phyloP scores from a whole-genome alignment of 78 protist species.

The Protostelium mycophagum region DNA sequence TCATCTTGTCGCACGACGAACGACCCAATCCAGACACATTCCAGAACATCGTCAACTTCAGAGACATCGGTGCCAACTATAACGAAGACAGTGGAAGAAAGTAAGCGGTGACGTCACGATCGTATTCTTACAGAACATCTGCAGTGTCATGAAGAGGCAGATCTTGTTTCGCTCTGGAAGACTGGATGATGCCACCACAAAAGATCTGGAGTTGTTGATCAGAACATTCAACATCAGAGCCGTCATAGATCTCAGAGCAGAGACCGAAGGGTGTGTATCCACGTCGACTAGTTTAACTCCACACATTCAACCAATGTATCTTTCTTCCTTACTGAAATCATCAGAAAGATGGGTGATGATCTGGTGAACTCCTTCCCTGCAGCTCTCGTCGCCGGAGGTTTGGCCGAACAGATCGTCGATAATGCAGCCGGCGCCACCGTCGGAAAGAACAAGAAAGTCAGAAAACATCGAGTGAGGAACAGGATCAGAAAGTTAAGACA shows the following conservation, averaged over 20 bases:
- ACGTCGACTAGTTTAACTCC: too few species aligned
- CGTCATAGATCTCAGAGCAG: not conserved
- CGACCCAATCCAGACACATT: not conserved
- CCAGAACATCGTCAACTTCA: not conserved
- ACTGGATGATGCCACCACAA: not conserved
- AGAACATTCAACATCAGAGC: not conserved
- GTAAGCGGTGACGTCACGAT: not conserved
- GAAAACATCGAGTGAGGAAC: not conserved
- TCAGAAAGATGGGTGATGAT: not conserved
- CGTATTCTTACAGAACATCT: not conserved
- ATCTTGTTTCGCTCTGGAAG: not conserved
- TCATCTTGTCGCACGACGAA: not conserved
- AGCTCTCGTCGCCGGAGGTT: not conserved
- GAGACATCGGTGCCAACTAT: not conserved
- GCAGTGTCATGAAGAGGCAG: not conserved
- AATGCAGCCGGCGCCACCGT: not conserved
- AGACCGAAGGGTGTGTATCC: not conserved
- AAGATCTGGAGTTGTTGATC: not conserved
- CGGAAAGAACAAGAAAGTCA: not conserved
- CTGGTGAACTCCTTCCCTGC: not conserved
- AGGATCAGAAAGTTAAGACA: not conserved
- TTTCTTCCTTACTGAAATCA: not conserved
- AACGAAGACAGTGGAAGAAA: not conserved
- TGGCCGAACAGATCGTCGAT: not conserved
- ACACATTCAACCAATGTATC: not conserved